Evolutionary conservation across 1,284 basidiomycete species (phyloP), one percentile per base, ranked within the genome.

Genomic region (Chiua sp.): DNA sequence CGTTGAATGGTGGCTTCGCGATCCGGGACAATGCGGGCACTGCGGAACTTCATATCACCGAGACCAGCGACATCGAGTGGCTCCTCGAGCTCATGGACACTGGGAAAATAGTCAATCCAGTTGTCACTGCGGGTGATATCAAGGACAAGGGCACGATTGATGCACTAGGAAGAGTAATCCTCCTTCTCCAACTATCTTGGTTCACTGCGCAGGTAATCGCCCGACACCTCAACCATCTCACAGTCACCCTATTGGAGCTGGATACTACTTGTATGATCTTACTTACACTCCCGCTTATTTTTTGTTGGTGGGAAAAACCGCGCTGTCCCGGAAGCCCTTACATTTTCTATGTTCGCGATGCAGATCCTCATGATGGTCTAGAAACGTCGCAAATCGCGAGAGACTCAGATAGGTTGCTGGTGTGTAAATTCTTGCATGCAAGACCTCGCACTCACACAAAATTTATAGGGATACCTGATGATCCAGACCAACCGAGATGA

Each of bases 261-360:
- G 57, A 68, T 11, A 76, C 76, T 0, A 39, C 73, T 28, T 73
- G 68, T 2, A 74, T 73, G 55, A 70, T 72, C 1, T 35, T 59
- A 0, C 58, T 78, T 33, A 76, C 68, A 39, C 53, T 59, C 5
- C 46, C 71, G 2, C 68, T 69, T 28, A 76, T 73, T 52, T 49
- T 56, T 20, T 59, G 75, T 20, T 78, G 77, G 76, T 76, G 74
- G 75, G 10, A 73, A 23, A 78, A 78, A 55, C 77, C 77, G 4
- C 62, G 67, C 16, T 66, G 67, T 10, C 20, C 35, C 20, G 18
- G 15, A 12, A 33, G 48, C 26, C 53, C 57, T 15, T 33, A 44
- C 20, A 26, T 51, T 35, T 46, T 59, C 23, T 55, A 46, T 20
- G n/a, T 12, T 7, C 10, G 12, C 30, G 37, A 10, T 8, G 18